A percentile compares a stretch with the other conserved stretches of the same genome.
These are phyloP conservation scores for Epichloe gansuensis DNA, from an alignment of 2,329 filamentous ascomycete genomes.

Conservation along the genomic window DNA sequence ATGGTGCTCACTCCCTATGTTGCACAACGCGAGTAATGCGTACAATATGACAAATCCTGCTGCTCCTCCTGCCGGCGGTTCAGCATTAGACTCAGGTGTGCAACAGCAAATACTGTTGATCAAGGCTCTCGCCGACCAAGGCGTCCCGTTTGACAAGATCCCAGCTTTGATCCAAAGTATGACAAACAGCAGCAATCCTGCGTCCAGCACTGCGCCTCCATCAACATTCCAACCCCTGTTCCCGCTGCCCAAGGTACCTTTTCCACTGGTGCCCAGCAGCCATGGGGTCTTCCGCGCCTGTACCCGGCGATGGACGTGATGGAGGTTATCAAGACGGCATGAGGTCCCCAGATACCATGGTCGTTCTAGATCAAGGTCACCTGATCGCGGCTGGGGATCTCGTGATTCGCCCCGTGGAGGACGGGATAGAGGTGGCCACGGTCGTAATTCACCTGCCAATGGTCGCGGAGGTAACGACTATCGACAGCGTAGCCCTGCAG, in stretches of 20 bases:
- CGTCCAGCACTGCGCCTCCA: conserved; percentile 22
- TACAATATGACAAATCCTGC: conserved; percentile 22
- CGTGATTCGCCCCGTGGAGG: conserved; percentile 52
- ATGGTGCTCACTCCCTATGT: conserved; percentile 21
- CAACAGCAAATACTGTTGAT: conserved; percentile 64
- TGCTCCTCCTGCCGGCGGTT: conserved; percentile 21
- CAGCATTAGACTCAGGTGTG: conserved; percentile 39
- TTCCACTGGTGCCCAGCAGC: conserved; percentile 19
- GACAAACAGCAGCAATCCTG: conserved; percentile 25
- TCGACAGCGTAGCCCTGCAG: conserved; percentile 74
- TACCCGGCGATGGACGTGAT: conserved; percentile 40
- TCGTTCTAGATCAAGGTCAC: conserved; percentile 69
- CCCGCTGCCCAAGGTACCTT: conserved; percentile 32
- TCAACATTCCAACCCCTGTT: conserved; percentile 26
- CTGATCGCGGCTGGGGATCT: conserved; percentile 59
- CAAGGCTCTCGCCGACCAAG: conserved; percentile 63
- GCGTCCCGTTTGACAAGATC: conserved; percentile 68
- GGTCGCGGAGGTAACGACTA: conserved; percentile 50
- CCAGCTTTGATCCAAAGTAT: conserved; percentile 44
- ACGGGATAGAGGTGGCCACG: conserved; percentile 60
- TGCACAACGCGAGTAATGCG: conserved; percentile 13
- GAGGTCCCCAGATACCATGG: conserved; percentile 49
- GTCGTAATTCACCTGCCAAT: conserved; percentile 46
- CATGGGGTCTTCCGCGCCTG: conserved; percentile 19
- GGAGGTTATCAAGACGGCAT: conserved; percentile 42